phyloP scores from a whole-genome alignment of 2,329 filamentous ascomycete genomes.

The Pseudogymnoascus sp. region DNA sequence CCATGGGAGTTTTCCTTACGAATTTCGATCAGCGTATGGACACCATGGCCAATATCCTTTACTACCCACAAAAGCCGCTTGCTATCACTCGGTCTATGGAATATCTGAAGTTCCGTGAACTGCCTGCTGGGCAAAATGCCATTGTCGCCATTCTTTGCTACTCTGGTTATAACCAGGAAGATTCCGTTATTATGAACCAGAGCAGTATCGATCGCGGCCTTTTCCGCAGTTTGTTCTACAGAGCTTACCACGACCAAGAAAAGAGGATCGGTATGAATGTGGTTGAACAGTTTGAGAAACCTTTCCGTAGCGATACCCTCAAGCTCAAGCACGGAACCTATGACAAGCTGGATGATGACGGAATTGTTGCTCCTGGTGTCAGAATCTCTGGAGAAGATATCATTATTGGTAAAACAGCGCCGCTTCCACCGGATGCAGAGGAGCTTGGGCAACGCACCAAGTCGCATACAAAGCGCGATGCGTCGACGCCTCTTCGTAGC shows the following conservation, averaged over 20 bases:
- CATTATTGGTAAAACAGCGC: slow-evolving; percentile 97
- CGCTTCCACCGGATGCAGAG: slow-evolving; percentile 84
- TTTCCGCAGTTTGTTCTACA: slow-evolving; percentile 96
- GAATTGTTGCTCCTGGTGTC: slow-evolving; percentile 85
- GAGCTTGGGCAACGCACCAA: slow-evolving; percentile 89
- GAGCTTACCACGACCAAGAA: slow-evolving; percentile 93
- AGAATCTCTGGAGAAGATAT: slow-evolving; percentile 97
- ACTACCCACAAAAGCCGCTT: slow-evolving; percentile 96
- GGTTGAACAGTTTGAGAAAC: slow-evolving; percentile 92
- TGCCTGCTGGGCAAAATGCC: slow-evolving; percentile 94
- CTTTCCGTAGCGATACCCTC: slow-evolving; percentile 76
- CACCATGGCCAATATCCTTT: slow-evolving; percentile 98
- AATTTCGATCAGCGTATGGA: slow-evolving; percentile 98
- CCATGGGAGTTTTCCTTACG: slow-evolving; percentile 97
- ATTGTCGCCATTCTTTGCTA: slow-evolving; percentile 98
- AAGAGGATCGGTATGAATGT: slow-evolving; percentile 92
- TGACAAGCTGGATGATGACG: slow-evolving; percentile 95
- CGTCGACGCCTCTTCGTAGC: slow-evolving; percentile 86
- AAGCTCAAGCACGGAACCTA: slow-evolving; percentile 92
- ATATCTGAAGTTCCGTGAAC: slow-evolving; percentile 93
- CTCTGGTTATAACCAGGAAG: slow-evolving; percentile 99
- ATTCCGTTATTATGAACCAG: slow-evolving; percentile 99
- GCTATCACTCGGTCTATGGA: slow-evolving; percentile 98
- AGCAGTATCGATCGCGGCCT: slow-evolving; percentile 96
- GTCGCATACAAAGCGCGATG: slow-evolving; percentile 85